These are phyloP conservation scores for Diaporthe vexans DNA, from an alignment of 2,329 filamentous ascomycete genomes.

Conservation along the genomic window DNA sequence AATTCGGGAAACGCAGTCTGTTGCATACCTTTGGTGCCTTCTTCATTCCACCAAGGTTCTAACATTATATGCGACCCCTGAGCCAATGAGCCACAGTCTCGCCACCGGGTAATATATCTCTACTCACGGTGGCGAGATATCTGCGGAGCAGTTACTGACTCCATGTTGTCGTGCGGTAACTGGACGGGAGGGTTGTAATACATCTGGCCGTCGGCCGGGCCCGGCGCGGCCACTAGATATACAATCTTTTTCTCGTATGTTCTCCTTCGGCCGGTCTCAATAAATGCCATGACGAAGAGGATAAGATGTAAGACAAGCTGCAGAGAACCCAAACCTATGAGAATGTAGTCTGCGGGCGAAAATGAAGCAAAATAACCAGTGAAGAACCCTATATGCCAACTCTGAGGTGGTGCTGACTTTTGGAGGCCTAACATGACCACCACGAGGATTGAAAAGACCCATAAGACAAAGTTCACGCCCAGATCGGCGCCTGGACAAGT, in stretches of 20 bases:
- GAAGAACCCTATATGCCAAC: no score
- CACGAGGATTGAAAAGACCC: slow-evolving; percentile 50
- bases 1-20: no score
- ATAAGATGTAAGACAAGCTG: slow-evolving; percentile 38
- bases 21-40: no score
- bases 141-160: background rate
- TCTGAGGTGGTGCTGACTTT: no score
- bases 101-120: no score
- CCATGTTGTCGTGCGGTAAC: background rate
- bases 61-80: no score
- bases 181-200: slow-evolving; percentile 10
- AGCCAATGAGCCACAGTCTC: no score
- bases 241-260: slow-evolving; percentile 31
- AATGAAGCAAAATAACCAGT: no score
- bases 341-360: slow-evolving; percentile 20
- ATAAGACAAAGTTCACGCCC: slow-evolving; percentile 57
- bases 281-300: slow-evolving; percentile 42
- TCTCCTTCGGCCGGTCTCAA: slow-evolving; percentile 42
- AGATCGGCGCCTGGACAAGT: slow-evolving; percentile 61
- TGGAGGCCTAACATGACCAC: slow-evolving; percentile 39
- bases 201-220: slow-evolving; percentile 10
- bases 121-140: no score
- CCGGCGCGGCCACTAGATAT: slow-evolving; percentile 26
- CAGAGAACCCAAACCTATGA: slow-evolving; percentile 43
- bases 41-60: no score